Conservation (phyloP, 495 filamentous ascomycete species). For the Friedmanniomyces endolithicus region DNA sequence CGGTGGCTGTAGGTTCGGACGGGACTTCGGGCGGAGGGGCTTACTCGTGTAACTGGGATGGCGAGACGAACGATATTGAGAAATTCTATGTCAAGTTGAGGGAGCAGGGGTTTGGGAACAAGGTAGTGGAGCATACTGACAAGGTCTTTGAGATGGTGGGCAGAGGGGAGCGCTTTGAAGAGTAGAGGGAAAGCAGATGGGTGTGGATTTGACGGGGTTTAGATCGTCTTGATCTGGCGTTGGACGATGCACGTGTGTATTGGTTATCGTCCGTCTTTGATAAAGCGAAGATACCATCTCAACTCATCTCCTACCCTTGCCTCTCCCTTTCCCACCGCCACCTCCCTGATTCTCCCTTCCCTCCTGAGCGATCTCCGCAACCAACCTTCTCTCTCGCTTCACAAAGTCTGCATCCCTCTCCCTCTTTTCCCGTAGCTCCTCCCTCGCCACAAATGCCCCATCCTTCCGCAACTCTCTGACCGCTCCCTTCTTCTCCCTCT, state of each 20-base stretch:
- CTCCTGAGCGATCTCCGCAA: conserved; percentile 89
- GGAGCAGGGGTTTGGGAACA: not conserved
- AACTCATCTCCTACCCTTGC: conserved; percentile 47
- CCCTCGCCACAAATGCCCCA: conserved; percentile 76
- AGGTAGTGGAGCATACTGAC: conserved; percentile 8
- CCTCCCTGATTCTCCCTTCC: conserved; percentile 76
- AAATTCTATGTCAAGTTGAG: not conserved
- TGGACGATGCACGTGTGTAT: no score
- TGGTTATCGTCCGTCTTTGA: no score
- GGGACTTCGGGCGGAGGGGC: conserved; percentile 4
- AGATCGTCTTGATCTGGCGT: no score
- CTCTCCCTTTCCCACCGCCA: conserved; percentile 74
- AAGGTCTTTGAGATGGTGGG: conserved; percentile 1
- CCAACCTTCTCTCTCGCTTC: conserved; percentile 79
- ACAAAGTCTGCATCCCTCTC: conserved; percentile 75
- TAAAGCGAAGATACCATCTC: no score
- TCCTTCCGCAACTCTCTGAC: conserved; percentile 91
- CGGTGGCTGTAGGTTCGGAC: not conserved
- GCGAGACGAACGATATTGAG: conserved; percentile 3
- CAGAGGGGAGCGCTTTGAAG: not conserved
- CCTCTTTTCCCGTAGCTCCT: conserved; percentile 83
- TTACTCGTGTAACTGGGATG: not conserved
- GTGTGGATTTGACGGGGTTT: no score
- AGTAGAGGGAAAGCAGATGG: not conserved
- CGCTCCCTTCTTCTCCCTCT: conserved; percentile 89